Evolutionary conservation across 2,329 filamentous ascomycete species (phyloP).

Genomic region (Bipolaris cookei): DNA sequence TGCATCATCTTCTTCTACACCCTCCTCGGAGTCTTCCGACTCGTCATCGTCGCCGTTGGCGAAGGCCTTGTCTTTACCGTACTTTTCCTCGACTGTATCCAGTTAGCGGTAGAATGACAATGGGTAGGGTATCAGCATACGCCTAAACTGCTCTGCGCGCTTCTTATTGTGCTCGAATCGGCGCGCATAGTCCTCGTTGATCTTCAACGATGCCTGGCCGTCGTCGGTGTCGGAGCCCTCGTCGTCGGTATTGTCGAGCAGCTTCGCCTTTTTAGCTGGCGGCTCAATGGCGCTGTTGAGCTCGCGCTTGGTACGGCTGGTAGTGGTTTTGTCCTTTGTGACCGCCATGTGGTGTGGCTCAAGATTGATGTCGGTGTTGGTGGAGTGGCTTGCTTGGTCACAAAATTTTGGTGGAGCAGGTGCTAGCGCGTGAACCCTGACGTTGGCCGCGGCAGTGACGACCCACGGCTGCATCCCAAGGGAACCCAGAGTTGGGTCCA

Average conservation of each 20-base stretch:
- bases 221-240: slow-evolving; percentile 36
- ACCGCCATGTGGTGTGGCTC: slow-evolving; percentile 27
- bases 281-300: slow-evolving; percentile 29
- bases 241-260: slow-evolving; percentile 48
- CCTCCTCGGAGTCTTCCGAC: slow-evolving; percentile 60
- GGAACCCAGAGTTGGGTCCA: slow-evolving; percentile 17
- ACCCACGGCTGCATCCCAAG: slow-evolving; percentile 22
- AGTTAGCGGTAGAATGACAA: slow-evolving; percentile 26
- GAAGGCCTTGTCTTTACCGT: slow-evolving; percentile 58
- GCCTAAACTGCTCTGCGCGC: slow-evolving; percentile 78
- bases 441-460: slow-evolving; percentile 29
- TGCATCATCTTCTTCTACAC: slow-evolving; percentile 86
- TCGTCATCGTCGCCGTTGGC: slow-evolving; percentile 54
- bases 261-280: slow-evolving; percentile 44
- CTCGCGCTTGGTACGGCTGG: slow-evolving; percentile 34
- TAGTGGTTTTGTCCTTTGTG: slow-evolving; percentile 34
- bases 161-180: slow-evolving; percentile 98
- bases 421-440: slow-evolving; percentile 32
- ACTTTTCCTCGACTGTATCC: slow-evolving; percentile 83
- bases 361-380: neutral
- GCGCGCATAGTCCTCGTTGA: slow-evolving; percentile 89
- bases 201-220: slow-evolving; percentile 62
- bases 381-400: slow-evolving; percentile 13
- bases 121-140: slow-evolving; percentile 53
- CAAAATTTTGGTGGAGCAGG: slow-evolving; percentile 35